Base-by-base conservation (phyloP, 768 basidiomycete species). In the Phanerochaete sordida region DNA sequence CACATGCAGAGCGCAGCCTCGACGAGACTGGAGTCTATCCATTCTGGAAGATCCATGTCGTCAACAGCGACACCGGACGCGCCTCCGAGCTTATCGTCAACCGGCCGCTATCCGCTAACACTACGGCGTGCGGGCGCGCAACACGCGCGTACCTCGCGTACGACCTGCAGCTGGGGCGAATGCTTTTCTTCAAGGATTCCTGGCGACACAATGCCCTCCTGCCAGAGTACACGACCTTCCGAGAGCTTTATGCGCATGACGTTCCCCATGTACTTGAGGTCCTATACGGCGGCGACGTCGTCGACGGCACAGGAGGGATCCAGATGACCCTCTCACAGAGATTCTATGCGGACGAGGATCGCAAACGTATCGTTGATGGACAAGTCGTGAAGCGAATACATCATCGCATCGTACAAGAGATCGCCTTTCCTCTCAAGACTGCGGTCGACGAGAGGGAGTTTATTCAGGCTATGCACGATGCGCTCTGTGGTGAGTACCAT, bases 171-270 rank as follows among this genome's bases (percentile, higher is more conserved):
- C 28, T 28, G 2, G 8, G 50, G 23, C 53, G 46, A 12, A 35
- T 62, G 9, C 56, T 62, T 4, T 57, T 57, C 26, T 5, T 62
- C 30, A 62, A 62, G 49, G 60, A 62, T 30, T 39, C 43, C 3
- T 62, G 60, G 60, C 45, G 44, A 15, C 19, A 35, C 15, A 31
- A 28, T 3, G 4, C 4, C 24, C 15, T 15, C 4, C n/a, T 16
- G 11, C 9, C 47, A 7, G 60, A 61, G 27, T 30, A 4, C 26
- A 37, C 31, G 48, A 51, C 44, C 9, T 61, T 56, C 33, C 16
- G 50, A 27, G 15, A 44, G 12, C 28, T 62, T 12, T 13, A 28
- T 3, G 9, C 11, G 24, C 30, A 47, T 21, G 13, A 30, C 23
- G 37, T 43, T 7, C 49, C 44, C 15, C 44, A 57, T 23, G 13